phyloP scores from a whole-genome alignment of 2,329 filamentous ascomycete genomes.

The Akanthomyces muscarius region DNA sequence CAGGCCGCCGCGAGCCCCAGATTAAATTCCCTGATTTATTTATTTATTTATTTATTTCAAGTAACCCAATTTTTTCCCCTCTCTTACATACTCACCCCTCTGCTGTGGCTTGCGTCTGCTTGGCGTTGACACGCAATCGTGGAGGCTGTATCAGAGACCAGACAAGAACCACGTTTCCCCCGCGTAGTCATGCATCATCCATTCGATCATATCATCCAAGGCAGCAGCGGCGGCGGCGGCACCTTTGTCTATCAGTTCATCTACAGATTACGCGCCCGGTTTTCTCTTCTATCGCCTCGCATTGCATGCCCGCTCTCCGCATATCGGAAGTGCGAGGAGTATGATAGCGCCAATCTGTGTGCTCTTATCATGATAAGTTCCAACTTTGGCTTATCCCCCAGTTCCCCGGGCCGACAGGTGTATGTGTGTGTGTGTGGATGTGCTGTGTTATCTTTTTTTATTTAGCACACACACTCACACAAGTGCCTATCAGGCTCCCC shows the following conservation, averaged over 20 bases:
- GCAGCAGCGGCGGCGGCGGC: too few species aligned
- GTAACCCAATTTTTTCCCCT: neutral
- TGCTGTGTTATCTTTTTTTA: neutral
- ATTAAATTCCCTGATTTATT: neutral
- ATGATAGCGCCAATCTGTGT: neutral
- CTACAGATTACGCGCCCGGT: too few species aligned
- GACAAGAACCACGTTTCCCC: neutral
- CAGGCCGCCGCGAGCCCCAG: neutral
- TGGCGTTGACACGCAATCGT: neutral
- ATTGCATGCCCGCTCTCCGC: neutral
- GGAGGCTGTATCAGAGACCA: neutral
- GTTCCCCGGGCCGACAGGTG: neutral
- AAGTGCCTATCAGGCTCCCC: neutral
- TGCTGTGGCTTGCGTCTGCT: neutral
- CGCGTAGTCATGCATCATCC: neutral
- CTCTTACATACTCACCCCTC: neutral
- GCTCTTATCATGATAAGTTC: constrained; percentile 2
- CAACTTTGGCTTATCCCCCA: neutral
- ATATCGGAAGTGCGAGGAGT: neutral
- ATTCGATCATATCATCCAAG: neutral
- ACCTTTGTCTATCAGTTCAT: neutral
- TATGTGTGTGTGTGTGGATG: neutral
- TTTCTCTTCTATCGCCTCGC: neutral
- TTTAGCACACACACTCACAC: neutral
- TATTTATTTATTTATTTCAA: neutral